Percentiles rank a stretch among this genome's conserved stretches.
phyloP scores from a whole-genome alignment of 805 yeast species.

The Yamadazyma takamatsuzukensis region DNA sequence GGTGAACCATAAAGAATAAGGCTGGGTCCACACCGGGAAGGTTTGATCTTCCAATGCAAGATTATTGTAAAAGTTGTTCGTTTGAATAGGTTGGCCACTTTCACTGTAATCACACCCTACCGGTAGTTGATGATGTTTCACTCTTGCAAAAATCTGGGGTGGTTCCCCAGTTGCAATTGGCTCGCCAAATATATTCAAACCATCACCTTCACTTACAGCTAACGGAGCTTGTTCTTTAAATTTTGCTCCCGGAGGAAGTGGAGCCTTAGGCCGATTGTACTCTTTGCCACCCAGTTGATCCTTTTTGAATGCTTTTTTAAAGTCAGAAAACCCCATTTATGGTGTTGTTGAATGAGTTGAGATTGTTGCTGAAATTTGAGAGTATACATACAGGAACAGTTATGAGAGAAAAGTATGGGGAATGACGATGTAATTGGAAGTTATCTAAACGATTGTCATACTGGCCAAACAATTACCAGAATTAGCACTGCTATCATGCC shows the following conservation, averaged over 20 bases:
- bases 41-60: conserved; percentile 63
- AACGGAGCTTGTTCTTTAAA: conserved; percentile 3
- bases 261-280: conserved; percentile 5
- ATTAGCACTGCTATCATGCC: too few species aligned
- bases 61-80: conserved; percentile 79
- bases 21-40: conserved; percentile 76
- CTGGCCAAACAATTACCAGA: too few species aligned
- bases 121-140: conserved; percentile 32
- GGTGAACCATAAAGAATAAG: conserved; percentile 70
- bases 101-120: conserved; percentile 23
- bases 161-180: conserved; percentile 46
- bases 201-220: conserved; percentile 16
- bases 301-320: conserved; percentile 18
- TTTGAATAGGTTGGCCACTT: conserved; percentile 49
- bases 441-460: too few species aligned
- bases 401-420: too few species aligned
- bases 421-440: too few species aligned
- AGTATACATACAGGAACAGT: too few species aligned
- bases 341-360: too few species aligned
- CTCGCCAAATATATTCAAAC: conserved; percentile 37
- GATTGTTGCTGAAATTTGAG: too few species aligned
- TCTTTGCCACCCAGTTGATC: not conserved
- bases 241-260: conserved; percentile 1
- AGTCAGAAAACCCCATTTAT: conserved; percentile 25
- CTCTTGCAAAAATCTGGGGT: conserved; percentile 34